phyloP scores from a whole-genome alignment of 2,329 filamentous ascomycete genomes.

The Alternaria tenuissima region DNA sequence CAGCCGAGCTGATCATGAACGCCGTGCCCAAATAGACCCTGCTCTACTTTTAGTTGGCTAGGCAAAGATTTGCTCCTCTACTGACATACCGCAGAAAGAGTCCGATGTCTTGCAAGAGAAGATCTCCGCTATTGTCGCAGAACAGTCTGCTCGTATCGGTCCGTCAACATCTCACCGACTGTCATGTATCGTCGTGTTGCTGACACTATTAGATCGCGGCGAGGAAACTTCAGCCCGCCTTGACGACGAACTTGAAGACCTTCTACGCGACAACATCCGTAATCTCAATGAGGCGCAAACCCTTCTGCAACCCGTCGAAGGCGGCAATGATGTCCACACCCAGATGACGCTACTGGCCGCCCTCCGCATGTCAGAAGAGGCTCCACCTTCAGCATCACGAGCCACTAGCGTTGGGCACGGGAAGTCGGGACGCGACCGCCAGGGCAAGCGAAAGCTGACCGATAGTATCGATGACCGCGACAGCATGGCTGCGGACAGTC shows the following conservation, averaged over 20 bases:
- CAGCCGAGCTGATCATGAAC: not conserved
- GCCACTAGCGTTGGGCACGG: conserved; percentile 41
- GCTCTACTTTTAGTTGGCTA: not conserved
- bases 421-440: conserved; percentile 49
- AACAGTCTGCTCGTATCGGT: conserved; percentile 43
- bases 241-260: conserved; percentile 56
- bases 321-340: conserved; percentile 52
- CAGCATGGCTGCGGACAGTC: conserved; percentile 50
- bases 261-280: conserved; percentile 59
- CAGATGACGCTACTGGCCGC: conserved; percentile 58
- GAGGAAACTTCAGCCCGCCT: conserved; percentile 50
- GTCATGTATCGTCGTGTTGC: conserved; percentile 1
- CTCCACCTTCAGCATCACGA: conserved; percentile 45
- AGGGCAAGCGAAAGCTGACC: conserved; percentile 49
- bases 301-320: conserved; percentile 54
- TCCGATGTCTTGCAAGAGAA: conserved; percentile 44
- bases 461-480: conserved; percentile 49
- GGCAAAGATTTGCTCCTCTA: not conserved
- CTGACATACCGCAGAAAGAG: conserved; percentile 35
- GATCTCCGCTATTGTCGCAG: conserved; percentile 38
- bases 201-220: conserved; percentile 40
- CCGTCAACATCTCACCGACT: conserved; percentile 5
- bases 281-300: conserved; percentile 56
- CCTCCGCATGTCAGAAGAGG: conserved; percentile 57
- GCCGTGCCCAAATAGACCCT: not conserved